Conservation (phyloP, 169 alveolate genomes). For the Cryptosporidium meleagridis region DNA sequence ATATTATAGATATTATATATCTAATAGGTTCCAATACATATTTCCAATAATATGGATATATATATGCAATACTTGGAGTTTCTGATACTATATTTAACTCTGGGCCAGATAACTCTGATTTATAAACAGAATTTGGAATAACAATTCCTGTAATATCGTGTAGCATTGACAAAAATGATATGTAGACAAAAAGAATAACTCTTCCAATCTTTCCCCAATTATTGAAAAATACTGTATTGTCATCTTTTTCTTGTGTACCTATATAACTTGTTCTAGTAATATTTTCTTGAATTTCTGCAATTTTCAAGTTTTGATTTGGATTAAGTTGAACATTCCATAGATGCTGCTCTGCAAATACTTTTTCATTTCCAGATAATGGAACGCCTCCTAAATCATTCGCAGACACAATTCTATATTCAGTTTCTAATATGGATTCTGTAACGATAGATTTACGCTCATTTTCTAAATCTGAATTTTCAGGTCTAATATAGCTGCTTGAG, state of each 20-base stretch:
- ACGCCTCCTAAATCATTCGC: slow-evolving; percentile 33
- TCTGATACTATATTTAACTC: slow-evolving; percentile 44
- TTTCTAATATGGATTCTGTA: slow-evolving; percentile 57
- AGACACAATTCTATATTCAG: slow-evolving; percentile 48
- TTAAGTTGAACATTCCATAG: slow-evolving; percentile 41
- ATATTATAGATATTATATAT: slow-evolving; percentile 26
- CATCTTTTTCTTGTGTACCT: slow-evolving; percentile 7
- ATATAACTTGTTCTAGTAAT: neutral
- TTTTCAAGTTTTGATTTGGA: neutral
- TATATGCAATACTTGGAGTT: slow-evolving; percentile 29
- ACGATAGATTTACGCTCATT: slow-evolving; percentile 8
- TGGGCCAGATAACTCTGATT: slow-evolving; percentile 36
- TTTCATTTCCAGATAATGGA: slow-evolving; percentile 66
- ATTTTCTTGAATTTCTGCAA: neutral
- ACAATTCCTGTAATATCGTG: slow-evolving; percentile 62
- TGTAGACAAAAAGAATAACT: slow-evolving; percentile 12
- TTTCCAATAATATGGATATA: slow-evolving; percentile 70
- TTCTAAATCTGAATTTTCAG: slow-evolving; percentile 5
- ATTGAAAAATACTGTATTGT: slow-evolving; percentile 36
- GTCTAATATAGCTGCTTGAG: slow-evolving; percentile 57
- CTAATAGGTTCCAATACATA: slow-evolving; percentile 43
- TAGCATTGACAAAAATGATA: slow-evolving; percentile 25
- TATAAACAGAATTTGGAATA: slow-evolving; percentile 56
- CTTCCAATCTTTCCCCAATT: slow-evolving; percentile 72
- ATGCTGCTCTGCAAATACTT: slow-evolving; percentile 64